Percentiles rank a stretch among this genome's conserved stretches.
These are phyloP conservation scores for Glycine tomentella DNA, from an alignment of 306 rosid genomes.

Conservation along the genomic window DNA sequence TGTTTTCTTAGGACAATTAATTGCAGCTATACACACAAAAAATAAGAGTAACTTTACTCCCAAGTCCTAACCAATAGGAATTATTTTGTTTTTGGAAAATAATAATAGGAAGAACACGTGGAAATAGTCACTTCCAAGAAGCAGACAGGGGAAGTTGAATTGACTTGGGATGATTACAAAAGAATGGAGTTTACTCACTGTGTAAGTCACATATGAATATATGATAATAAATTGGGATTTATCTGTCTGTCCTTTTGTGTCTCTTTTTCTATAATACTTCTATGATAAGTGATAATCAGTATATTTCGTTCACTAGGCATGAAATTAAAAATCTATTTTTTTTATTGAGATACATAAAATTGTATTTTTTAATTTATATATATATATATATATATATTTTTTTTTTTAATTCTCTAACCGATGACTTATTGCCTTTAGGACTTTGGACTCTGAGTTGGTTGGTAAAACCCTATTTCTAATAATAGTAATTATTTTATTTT, in stretches of 20 bases:
- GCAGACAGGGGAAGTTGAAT: conserved; percentile 67
- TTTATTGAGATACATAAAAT: too few species aligned
- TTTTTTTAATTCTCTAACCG: too few species aligned
- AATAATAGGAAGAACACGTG: conserved; percentile 74
- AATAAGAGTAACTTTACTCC: not conserved
- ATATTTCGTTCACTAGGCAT: too few species aligned
- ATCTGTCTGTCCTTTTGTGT: not conserved
- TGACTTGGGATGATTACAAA: conserved; percentile 95
- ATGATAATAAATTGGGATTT: not conserved
- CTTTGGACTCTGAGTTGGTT: too few species aligned
- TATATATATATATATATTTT: too few species aligned
- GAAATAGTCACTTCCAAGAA: conserved; percentile 68
- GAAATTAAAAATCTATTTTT: too few species aligned
- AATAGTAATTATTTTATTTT: not conserved
- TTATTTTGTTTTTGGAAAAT: not conserved
- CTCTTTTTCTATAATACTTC: too few species aligned
- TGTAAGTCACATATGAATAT: conserved; percentile 58
- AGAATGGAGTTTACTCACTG: conserved; percentile 94
- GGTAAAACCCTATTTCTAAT: too few species aligned
- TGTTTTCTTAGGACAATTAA: conserved; percentile 14
- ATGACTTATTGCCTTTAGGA: too few species aligned
- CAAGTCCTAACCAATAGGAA: not conserved
- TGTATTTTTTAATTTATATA: too few species aligned
- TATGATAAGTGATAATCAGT: too few species aligned
- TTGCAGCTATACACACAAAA: not conserved